A percentile compares a stretch with the other conserved stretches of the same genome.
These are phyloP conservation scores for Cystobasidiopsis lactophilus DNA, from an alignment of 768 basidiomycete genomes.

Conservation along the genomic window DNA sequence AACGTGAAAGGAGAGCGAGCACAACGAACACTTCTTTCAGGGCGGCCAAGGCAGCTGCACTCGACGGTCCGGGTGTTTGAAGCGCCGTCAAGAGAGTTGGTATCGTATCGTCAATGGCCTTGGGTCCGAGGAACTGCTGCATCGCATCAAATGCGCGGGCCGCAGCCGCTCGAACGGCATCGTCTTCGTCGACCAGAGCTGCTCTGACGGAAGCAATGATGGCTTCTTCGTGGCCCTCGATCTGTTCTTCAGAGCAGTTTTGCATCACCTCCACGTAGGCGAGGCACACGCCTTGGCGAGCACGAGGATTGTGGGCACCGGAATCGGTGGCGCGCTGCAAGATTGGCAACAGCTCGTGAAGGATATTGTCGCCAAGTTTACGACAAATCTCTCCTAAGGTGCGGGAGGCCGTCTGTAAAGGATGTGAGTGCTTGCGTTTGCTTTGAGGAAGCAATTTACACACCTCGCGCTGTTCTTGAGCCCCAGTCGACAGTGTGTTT, in stretches of 20 bases:
- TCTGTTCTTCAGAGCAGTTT: conserved; percentile 57
- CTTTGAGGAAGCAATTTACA: conserved; percentile 11
- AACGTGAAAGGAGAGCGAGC: not conserved
- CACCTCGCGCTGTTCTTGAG: conserved; percentile 78
- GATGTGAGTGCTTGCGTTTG: too few relatives aligned
- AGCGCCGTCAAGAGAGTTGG: conserved; percentile 84
- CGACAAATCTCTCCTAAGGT: conserved; percentile 83
- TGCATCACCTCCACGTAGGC: conserved; percentile 77
- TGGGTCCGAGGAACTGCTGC: conserved; percentile 74
- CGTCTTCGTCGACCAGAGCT: conserved; percentile 70
- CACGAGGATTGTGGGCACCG: conserved; percentile 28
- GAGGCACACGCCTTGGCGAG: conserved; percentile 63
- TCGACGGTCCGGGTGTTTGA: conserved; percentile 71
- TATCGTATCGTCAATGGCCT: conserved; percentile 88
- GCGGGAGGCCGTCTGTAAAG: conserved; percentile 68
- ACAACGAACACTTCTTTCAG: conserved; percentile 71
- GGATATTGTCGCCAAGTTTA: conserved; percentile 80
- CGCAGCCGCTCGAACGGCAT: conserved; percentile 66
- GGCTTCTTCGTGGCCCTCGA: conserved; percentile 55
- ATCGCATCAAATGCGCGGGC: conserved; percentile 72
- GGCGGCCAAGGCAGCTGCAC: conserved; percentile 87
- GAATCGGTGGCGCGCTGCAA: conserved; percentile 33
- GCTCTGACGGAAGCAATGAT: conserved; percentile 65
- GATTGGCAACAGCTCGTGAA: conserved; percentile 62
- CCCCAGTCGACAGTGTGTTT: conserved; percentile 47